Base-by-base conservation (phyloP, 805 yeast species). In the Wickerhamiella parazyma region DNA sequence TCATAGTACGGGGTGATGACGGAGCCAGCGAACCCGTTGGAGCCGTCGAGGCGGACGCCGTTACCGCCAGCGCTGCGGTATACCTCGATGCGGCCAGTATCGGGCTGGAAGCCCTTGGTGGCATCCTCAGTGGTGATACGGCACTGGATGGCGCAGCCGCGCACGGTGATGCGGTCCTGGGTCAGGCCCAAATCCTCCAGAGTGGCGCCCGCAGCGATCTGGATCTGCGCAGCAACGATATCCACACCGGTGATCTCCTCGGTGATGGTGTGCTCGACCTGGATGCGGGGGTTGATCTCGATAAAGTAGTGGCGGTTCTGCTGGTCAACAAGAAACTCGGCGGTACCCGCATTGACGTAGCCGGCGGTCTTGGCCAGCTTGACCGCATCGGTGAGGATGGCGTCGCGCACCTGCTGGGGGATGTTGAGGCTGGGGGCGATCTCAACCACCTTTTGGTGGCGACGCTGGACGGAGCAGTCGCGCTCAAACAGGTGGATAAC, bases 121-220 rank as follows among this genome's bases (percentile, higher is more conserved):
- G 98, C 97, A 62, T 89, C 98, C 66, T 91, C 98, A 41, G 98
- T 89, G 47, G 97, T 89, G 69, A 91, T 91, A 72, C 98, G 86
- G 71, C 98, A 89, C 70, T 91, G 98, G 55, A 91, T 91, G 31
- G 98, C 97, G 60, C 87, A 89, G 17, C 99, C 99, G 60, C 97
- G 76, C 40, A 94, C 80, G 46, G 95, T 82, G 67, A 91, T 85
- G 60, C 81, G 80, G 65, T 89, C 95, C 68, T 91, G 98, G 53
- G 87, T 69, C 49, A 91, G 71, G 16, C 97, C 97, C 55, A 91
- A 71, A 61, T 91, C 94, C 54, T 76, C 80, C 55, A 91, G 72
- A 2, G 94, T 74, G 24, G 98, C 98, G 57, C 98, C 98, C 2
- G 97, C 97, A 38, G 97, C 96, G 58, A 89, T 85, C 70, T 89